A percentile compares a stretch with the other conserved stretches of the same genome.
phyloP scores from a whole-genome alignment of 352 stramenopile species.

The Globisporangium sylvaticum region DNA sequence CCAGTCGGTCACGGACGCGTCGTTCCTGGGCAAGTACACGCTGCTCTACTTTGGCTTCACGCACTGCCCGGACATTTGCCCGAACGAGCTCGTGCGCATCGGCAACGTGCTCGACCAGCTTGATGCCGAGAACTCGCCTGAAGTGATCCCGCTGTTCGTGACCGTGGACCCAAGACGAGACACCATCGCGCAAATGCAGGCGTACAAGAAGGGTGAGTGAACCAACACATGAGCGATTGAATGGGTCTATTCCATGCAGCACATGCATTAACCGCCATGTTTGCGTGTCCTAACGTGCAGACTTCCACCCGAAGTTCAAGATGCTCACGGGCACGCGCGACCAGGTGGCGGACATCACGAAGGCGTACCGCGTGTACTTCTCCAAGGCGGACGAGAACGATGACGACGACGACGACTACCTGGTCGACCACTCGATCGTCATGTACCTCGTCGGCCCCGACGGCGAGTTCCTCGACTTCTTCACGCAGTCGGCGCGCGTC shows the following conservation, averaged over 20 bases:
- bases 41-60: conserved; percentile 99
- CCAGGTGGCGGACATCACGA: conserved; percentile 95
- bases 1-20: conserved; percentile 86
- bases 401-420: conserved; percentile 96
- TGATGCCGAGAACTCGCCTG: conserved; percentile 46
- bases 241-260: background rate
- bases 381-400: conserved; percentile 94
- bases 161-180: conserved; percentile 97
- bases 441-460: conserved; percentile 97
- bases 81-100: conserved; percentile 98
- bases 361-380: conserved; percentile 99
- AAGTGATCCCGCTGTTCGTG: conserved; percentile 94
- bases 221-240: background rate
- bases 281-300: conserved; percentile 13
- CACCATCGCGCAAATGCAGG: conserved; percentile 93
- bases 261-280: background rate
- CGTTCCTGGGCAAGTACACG: conserved; percentile 92
- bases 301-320: conserved; percentile 85
- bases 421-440: conserved; percentile 99
- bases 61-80: conserved; percentile 99
- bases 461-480: conserved; percentile 98
- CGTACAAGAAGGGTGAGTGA: conserved; percentile 89
- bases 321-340: conserved; percentile 92
- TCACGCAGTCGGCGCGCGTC: conserved; percentile 95
- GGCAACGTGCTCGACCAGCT: conserved; percentile 93